Percentiles rank a stretch among this genome's conserved stretches.
These are phyloP conservation scores for Hypholoma sublateritium DNA, from an alignment of 768 basidiomycete genomes.

Conservation along the genomic window DNA sequence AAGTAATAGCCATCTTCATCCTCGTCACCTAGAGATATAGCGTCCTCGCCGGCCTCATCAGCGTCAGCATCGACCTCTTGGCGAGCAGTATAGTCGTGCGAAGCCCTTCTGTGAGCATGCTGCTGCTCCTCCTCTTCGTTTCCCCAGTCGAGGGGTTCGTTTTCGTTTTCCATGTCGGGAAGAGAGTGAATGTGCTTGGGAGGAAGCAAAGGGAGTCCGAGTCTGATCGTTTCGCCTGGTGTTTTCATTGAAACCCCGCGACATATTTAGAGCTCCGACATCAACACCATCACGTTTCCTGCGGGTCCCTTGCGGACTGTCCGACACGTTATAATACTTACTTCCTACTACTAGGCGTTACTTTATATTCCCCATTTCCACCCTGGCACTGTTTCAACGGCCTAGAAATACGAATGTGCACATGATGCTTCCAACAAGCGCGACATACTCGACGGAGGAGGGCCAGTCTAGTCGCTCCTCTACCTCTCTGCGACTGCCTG, in stretches of 20 bases:
- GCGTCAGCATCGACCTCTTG: conserved; percentile 29
- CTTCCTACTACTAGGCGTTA: too few relatives aligned
- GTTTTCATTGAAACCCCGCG: conserved; percentile 24
- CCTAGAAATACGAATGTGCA: conserved; percentile 29
- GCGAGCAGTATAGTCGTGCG: conserved; percentile 16
- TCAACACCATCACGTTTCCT: conserved; percentile 10
- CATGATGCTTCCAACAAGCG: conserved; percentile 40
- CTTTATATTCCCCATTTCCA: conserved; percentile 12
- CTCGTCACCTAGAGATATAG: conserved; percentile 75
- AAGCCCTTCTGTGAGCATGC: conserved; percentile 19
- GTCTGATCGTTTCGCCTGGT: conserved; percentile 8
- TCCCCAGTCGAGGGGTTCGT: conserved; percentile 71
- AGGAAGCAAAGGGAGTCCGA: conserved; percentile 7
- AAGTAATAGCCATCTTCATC: conserved; percentile 55
- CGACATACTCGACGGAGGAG: conserved; percentile 40
- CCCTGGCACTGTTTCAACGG: conserved; percentile 40
- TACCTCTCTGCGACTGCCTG: conserved; percentile 57
- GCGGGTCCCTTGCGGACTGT: neutral
- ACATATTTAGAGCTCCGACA: conserved; percentile 22
- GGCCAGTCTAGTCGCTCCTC: conserved; percentile 34
- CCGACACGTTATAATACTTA: too few relatives aligned
- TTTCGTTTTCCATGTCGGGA: conserved; percentile 60
- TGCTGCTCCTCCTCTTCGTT: conserved; percentile 44
- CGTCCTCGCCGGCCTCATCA: conserved; percentile 53
- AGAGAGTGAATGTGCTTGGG: neutral